Evolutionary conservation across 2,329 filamentous ascomycete species (phyloP).

Genomic region (Diplodia seriata): DNA sequence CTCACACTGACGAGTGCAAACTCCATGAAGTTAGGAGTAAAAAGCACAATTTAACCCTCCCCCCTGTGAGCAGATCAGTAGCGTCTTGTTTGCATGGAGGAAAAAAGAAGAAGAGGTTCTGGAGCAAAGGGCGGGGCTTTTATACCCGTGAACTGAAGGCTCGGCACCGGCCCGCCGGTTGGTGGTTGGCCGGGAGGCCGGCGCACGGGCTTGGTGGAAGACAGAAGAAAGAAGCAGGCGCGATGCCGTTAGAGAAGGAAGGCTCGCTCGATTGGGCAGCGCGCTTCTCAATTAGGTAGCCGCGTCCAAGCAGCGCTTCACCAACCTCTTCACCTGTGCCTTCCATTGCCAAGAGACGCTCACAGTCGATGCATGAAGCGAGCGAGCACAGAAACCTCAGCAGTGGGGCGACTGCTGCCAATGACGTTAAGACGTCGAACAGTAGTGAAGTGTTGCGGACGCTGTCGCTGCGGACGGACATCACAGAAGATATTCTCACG

Average conservation of each 20-base stretch:
- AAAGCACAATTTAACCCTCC: too few relatives aligned
- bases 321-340: neutral
- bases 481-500: too few relatives aligned
- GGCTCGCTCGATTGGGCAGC: too few relatives aligned
- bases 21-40: too few relatives aligned
- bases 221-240: neutral
- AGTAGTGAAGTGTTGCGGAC: neutral
- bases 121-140: too few relatives aligned
- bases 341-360: neutral
- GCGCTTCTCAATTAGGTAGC: neutral
- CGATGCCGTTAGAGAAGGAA: neutral
- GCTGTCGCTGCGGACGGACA: neutral
- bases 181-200: neutral
- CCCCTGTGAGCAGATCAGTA: too few relatives aligned
- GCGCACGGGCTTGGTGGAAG: too few relatives aligned
- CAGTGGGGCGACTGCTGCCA: neutral
- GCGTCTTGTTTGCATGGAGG: too few relatives aligned
- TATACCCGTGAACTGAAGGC: too few relatives aligned
- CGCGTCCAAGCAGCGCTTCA: neutral
- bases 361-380: neutral
- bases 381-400: neutral
- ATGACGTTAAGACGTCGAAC: neutral
- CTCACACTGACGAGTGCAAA: too few relatives aligned
- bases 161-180: conserved; percentile 36
- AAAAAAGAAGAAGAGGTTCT: too few relatives aligned